A percentile compares a stretch with the other conserved stretches of the same genome.
Conservation (phyloP, 176 grass and related monocot species). For the Tillandsia fasciculata region DNA sequence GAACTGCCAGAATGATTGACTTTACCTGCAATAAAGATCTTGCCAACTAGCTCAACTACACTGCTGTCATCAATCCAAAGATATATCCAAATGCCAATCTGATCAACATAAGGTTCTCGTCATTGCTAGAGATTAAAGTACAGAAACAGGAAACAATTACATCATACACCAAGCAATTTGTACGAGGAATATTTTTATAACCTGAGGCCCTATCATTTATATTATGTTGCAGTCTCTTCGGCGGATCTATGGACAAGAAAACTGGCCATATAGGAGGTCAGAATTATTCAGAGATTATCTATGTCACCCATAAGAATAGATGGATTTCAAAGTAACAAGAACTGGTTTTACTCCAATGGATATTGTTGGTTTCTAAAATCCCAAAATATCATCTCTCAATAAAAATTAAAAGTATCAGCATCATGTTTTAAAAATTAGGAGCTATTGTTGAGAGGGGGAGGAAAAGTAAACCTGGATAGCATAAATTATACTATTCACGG, state of each 20-base stretch:
- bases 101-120: conserved; percentile 8
- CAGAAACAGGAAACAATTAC: not conserved
- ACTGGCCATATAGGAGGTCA: not conserved
- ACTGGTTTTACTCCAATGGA: no score
- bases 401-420: not conserved
- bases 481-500: conserved; percentile 57
- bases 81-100: conserved; percentile 83
- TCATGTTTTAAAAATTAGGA: not conserved
- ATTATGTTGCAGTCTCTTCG: not conserved
- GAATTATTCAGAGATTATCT: not conserved
- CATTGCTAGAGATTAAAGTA: not conserved
- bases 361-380: no score
- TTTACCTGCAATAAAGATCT: conserved; percentile 75
- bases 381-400: no score
- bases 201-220: not conserved
- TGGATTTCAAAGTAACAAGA: no score
- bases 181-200: not conserved
- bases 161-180: not conserved
- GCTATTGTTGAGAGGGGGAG: not conserved
- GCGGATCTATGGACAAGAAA: not conserved
- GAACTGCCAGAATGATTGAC: not conserved
- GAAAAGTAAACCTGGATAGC: conserved; percentile 53
- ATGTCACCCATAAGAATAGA: no score
- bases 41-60: conserved; percentile 43
- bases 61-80: conserved; percentile 49